Evolutionary conservation across 2,329 filamentous ascomycete genomes (phyloP).

Genomic region (Didymella keratinophila): DNA sequence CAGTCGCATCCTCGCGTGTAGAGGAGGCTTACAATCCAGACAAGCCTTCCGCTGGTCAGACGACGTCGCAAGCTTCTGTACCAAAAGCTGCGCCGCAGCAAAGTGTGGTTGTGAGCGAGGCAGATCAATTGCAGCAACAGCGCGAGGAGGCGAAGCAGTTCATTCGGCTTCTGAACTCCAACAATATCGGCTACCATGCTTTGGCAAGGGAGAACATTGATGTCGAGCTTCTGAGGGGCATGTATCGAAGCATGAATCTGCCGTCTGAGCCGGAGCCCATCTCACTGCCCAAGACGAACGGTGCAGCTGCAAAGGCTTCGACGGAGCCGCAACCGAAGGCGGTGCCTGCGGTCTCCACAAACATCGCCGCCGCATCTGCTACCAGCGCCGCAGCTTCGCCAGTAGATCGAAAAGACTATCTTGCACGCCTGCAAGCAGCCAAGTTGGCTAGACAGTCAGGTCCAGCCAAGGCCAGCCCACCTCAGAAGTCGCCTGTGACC

Average conservation of each 20-base stretch:
- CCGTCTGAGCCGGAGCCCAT: slow-evolving; percentile 40
- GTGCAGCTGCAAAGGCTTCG: slow-evolving; percentile 8
- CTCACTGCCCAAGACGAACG: slow-evolving; percentile 30
- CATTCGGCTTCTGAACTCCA: slow-evolving; percentile 52
- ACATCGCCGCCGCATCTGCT: slow-evolving; percentile 25
- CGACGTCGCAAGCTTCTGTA: slow-evolving; percentile 1
- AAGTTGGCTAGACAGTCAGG: slow-evolving; percentile 63
- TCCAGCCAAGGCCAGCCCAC: slow-evolving; percentile 31
- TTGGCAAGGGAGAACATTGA: slow-evolving; percentile 57
- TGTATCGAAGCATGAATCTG: slow-evolving; percentile 41
- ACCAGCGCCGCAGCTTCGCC: slow-evolving; percentile 50
- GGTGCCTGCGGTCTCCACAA: slow-evolving; percentile 33
- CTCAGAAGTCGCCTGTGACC: slow-evolving; percentile 31
- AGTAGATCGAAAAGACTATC: slow-evolving; percentile 76
- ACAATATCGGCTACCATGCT: slow-evolving; percentile 76
- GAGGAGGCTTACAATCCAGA: slow-evolving; percentile 29
- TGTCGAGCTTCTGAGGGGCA: slow-evolving; percentile 33
- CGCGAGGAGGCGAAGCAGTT: slow-evolving; percentile 49
- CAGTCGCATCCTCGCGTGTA: slow-evolving; percentile 2
- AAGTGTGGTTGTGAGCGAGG: slow-evolving; percentile 4
- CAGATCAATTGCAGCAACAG: slow-evolving; percentile 29
- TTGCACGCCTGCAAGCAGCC: slow-evolving; percentile 77
- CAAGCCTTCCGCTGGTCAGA: slow-evolving; percentile 30
- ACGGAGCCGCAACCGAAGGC: slow-evolving; percentile 21
- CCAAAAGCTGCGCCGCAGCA: slow-evolving; percentile 15